phyloP scores from a whole-genome alignment of 176 grass and related monocot species.

The Carex scoparia region DNA sequence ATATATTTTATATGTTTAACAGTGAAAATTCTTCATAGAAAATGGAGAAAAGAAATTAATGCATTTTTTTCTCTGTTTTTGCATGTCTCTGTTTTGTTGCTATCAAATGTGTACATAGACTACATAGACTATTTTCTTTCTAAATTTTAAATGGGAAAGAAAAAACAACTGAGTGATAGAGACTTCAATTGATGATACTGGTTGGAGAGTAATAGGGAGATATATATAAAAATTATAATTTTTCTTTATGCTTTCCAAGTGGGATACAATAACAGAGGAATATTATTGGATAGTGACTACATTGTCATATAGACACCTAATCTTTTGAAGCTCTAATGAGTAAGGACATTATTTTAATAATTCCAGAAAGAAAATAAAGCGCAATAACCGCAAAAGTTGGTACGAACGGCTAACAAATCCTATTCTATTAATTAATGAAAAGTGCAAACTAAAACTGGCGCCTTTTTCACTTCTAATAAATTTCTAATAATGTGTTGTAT shows the following conservation, averaged over 20 bases:
- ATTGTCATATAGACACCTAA: not conserved
- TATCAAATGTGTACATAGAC: not conserved
- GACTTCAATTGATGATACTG: not conserved
- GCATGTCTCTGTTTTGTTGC: not conserved
- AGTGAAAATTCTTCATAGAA: not conserved
- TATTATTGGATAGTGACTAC: not conserved
- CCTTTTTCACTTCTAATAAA: not conserved
- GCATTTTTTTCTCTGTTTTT: not conserved
- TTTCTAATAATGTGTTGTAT: not conserved
- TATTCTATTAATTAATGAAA: not conserved
- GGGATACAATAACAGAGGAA: not conserved
- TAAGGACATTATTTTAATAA: not conserved
- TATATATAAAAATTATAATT: not conserved
- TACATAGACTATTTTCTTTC: not conserved
- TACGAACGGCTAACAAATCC: constrained; percentile 10
- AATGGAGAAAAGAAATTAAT: constrained; percentile 13
- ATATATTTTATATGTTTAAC: constrained; percentile 6
- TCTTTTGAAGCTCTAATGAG: not conserved
- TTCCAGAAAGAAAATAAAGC: not conserved
- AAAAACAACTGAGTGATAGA: not conserved
- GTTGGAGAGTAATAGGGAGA: not conserved
- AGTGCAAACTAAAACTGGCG: not conserved
- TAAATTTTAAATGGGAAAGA: not conserved
- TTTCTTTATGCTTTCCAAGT: not conserved
- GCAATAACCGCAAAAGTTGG: constrained; percentile 4